Evolutionary conservation across 164 flowering plant species (phyloP), one percentile per base, ranked within the genome.

Genomic region (Chimonanthus praecox): DNA sequence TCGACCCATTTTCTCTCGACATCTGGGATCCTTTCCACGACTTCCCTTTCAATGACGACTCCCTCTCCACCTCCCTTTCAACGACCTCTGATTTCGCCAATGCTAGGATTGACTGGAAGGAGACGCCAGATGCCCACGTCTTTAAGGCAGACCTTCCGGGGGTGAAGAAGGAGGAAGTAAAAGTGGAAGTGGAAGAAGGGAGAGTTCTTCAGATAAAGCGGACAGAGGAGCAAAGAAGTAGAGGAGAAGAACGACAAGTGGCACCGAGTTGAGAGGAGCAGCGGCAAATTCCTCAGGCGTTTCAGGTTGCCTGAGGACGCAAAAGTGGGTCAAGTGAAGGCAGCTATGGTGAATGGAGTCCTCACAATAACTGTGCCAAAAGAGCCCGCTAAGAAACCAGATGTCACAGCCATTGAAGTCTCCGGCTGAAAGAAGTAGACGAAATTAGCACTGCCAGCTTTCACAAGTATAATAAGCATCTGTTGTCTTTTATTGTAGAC

Each of bases 251-350:
- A 20, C 21, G 21, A 0, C 21, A 20, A 20, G 21, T 20, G 0
- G 21, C 21, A 20, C 21, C 21, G 84, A 8, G 63, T 83, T 0
- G 85, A 83, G 76, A 70, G 84, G 44, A 78, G 82, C 74, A 71
- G 77, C 33, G 84, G 86, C 11, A 77, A 71, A 72, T 84, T 84
- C 51, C 58, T 78, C 10, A 64, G 84, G 20, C 71, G 84, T 18
- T 83, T 83, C 73, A 18, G 86, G 47, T 60, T 83, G 76, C 86
- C 86, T 21, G 83, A 84, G 67, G 78, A 84, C 33, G 83, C 81
- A 2, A 82, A 75, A 71, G 74, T 78, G 67, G 80, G 78, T 4
- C 68, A 75, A 47, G 80, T 82, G 21, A 78, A 68, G 77, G 84
- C 86, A 2, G 18, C 69, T 4, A 79, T 82, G 78, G 82, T 77